Evolutionary conservation across 768 basidiomycete genomes (phyloP).

Genomic region (Phanerochaete sordida): DNA sequence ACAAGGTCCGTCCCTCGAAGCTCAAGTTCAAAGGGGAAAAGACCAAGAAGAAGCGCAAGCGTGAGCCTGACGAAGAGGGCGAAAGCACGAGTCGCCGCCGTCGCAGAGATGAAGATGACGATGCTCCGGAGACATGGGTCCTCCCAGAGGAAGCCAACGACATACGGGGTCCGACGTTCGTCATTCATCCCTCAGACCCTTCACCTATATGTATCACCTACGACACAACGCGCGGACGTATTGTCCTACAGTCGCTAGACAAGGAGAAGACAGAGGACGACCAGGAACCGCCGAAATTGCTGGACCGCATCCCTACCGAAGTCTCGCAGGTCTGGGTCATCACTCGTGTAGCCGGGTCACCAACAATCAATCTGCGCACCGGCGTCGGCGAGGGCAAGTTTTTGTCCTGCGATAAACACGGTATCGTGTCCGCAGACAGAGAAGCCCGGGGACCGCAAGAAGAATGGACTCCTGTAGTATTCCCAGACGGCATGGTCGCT

Average conservation of each 20-base stretch:
- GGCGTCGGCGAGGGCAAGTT: slow-evolving; percentile 90
- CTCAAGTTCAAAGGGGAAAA: slow-evolving; percentile 92
- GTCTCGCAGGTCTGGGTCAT: slow-evolving; percentile 91
- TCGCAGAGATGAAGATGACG: slow-evolving; percentile 54
- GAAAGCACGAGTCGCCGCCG: slow-evolving; percentile 42
- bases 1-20: slow-evolving; percentile 64
- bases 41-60: slow-evolving; percentile 75
- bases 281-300: slow-evolving; percentile 38
- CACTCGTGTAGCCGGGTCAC: slow-evolving; percentile 80
- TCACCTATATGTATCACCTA: slow-evolving; percentile 74
- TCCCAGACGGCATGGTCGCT: slow-evolving; percentile 75
- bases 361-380: slow-evolving; percentile 82
- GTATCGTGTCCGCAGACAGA: slow-evolving; percentile 77
- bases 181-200: slow-evolving; percentile 79
- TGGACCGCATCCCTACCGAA: slow-evolving; percentile 73
- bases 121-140: slow-evolving; percentile 76
- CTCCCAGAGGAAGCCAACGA: slow-evolving; percentile 65
- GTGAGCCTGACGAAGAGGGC: slow-evolving; percentile 44
- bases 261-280: slow-evolving; percentile 52
- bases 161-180: slow-evolving; percentile 86
- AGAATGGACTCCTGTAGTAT: slow-evolving; percentile 75
- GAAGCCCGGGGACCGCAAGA: slow-evolving; percentile 93
- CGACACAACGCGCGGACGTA: slow-evolving; percentile 69
- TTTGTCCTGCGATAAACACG: slow-evolving; percentile 82
- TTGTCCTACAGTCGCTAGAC: slow-evolving; percentile 63